Evolutionary conservation across 139 green algal genomes (phyloP), one percentile per base, ranked within the genome.

Genomic region (Tetradesmus lagerheimii): DNA sequence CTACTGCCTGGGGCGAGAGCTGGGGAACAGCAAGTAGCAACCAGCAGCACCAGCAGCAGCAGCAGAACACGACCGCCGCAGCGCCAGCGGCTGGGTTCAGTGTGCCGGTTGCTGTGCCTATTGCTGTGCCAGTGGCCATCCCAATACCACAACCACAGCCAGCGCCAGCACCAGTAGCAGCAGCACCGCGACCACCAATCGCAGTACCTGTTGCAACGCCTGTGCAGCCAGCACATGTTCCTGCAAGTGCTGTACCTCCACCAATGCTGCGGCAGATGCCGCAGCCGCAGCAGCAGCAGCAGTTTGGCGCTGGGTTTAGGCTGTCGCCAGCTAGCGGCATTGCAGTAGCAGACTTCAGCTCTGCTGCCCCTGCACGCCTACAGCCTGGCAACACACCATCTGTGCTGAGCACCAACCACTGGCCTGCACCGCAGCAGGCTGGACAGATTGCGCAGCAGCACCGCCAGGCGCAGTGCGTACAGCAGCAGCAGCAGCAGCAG

Each of bases 381-480:
- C 27, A 64, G 12, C 80, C 80, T 8, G 80, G 80, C 18, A 37
- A 64, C 12, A 85, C 76, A 35, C 81, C 88, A 8, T 29, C 80
- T 35, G 45, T 89, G 25, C 71, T 80, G 16, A 37, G 25, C 47
- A 47, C 35, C 35, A 31, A 47, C 35, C 57, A 34, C 9, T 88
- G 50, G 67, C 88, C 88, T 4, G 18, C 86, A 82, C 77, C 88
- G 41, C 50, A 74, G 31, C 38, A 43, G 35, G 53, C 29, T 39
- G 38, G 45, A 41, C 88, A 0, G 80, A 77, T 53, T 29, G 67
- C 67, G 35, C 86, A 92, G 71, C 79, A 83, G 77, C 76, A 64
- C 11, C 67, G 34, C 18, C 47, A 50, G 84, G 34, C 34, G 74
- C 86, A 84, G 45, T n/a, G 38, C 62, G 6, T 29, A 15, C 41